Evolutionary conservation across 1,284 basidiomycete genomes (phyloP).

Genomic region (Pyrrhoderma noxium): DNA sequence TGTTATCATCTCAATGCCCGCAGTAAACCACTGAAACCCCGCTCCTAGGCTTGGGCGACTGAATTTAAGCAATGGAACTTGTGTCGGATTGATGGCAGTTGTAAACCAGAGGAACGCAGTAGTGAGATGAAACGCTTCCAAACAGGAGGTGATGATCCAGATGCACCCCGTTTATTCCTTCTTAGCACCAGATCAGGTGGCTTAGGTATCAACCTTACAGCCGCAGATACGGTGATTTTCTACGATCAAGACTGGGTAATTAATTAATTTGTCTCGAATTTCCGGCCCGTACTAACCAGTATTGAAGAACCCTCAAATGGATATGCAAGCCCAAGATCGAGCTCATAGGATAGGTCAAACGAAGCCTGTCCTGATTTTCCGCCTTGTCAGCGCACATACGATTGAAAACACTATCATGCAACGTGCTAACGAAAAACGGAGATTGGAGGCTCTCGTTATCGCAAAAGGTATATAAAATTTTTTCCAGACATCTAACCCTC

Average conservation of each 20-base stretch:
- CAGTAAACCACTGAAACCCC: no score
- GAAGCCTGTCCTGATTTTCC: slow-evolving; percentile 81
- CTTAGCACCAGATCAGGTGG: slow-evolving; percentile 92
- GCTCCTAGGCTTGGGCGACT: slow-evolving; percentile 70
- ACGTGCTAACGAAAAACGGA: slow-evolving; percentile 81
- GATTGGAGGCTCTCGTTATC: slow-evolving; percentile 91
- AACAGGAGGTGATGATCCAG: slow-evolving; percentile 51
- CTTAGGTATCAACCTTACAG: slow-evolving; percentile 85
- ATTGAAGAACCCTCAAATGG: slow-evolving; percentile 87
- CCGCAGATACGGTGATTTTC: slow-evolving; percentile 92
- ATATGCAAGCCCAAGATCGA: slow-evolving; percentile 92
- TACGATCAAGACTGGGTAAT: slow-evolving; percentile 93
- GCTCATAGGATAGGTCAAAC: slow-evolving; percentile 96
- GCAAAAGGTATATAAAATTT: slow-evolving; percentile 59
- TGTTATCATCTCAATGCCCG: no score
- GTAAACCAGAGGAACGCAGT: slow-evolving; percentile 70
- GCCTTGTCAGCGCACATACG: slow-evolving; percentile 81
- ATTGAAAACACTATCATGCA: slow-evolving; percentile 90
- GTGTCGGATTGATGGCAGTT: slow-evolving; percentile 88
- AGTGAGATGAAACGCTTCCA: slow-evolving; percentile 86
- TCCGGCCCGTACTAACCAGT: slow-evolving; percentile 11
- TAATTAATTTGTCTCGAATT: slow-evolving; percentile 12
- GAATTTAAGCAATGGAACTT: slow-evolving; percentile 75
- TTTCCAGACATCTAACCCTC: slow-evolving; percentile 8
- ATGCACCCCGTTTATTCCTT: slow-evolving; percentile 78